Conservation (phyloP, 495 filamentous ascomycete genomes). For the Paragyromitra xinjiangensis region DNA sequence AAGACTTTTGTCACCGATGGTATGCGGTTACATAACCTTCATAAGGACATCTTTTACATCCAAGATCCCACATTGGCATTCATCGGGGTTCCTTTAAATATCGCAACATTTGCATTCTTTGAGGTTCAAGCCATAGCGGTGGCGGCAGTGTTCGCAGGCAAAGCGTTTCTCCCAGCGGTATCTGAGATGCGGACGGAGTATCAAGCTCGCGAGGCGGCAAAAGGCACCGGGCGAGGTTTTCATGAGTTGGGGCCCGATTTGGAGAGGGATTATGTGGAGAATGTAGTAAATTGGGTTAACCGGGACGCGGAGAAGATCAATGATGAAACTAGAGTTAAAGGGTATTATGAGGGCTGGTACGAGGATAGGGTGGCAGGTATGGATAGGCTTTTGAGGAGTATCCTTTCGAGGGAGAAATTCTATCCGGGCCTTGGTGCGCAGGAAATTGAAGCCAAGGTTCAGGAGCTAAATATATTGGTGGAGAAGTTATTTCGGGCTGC, state of each 20-base stretch:
- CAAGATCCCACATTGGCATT: conserved; percentile 70
- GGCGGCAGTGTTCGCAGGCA: conserved; percentile 66
- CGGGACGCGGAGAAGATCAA: too few relatives aligned
- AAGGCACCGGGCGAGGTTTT: background rate
- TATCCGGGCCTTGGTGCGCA: background rate
- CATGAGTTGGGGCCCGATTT: background rate
- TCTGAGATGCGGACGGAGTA: conserved; percentile 60
- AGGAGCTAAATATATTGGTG: background rate
- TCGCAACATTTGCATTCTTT: conserved; percentile 70
- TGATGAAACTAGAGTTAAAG: background rate
- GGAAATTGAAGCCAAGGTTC: background rate
- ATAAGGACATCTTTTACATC: conserved; percentile 75
- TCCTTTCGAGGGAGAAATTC: background rate
- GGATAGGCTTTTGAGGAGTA: background rate
- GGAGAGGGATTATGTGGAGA: conserved; percentile 9
- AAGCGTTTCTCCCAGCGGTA: conserved; percentile 62
- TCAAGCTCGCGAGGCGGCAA: background rate
- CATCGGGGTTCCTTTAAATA: conserved; percentile 69
- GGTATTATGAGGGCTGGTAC: background rate
- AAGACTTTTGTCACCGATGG: conserved; percentile 70
- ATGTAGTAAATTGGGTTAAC: background rate
- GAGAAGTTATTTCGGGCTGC: background rate
- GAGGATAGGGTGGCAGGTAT: background rate
- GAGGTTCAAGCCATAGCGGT: conserved; percentile 72
- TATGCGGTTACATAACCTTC: conserved; percentile 71